Conservation (phyloP, 176 grass and related monocot species). For the Carex parvula region DNA sequence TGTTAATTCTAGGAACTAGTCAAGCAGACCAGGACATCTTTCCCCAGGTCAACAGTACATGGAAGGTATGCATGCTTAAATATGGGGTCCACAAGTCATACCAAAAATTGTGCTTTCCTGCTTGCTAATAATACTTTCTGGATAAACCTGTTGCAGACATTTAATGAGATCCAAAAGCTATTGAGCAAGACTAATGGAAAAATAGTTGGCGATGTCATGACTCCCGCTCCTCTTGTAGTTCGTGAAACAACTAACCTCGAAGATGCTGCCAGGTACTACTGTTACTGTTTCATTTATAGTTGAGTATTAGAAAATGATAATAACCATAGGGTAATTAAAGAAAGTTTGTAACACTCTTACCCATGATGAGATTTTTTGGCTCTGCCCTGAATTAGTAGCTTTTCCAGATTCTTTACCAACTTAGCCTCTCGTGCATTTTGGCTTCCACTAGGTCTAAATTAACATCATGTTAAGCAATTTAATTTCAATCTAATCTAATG, state of each 20-base stretch:
- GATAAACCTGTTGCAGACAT: constrained; percentile 48
- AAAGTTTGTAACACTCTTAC: not conserved
- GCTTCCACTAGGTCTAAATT: not conserved
- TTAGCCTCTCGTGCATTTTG: not conserved
- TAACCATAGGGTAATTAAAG: not conserved
- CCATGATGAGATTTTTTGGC: not conserved
- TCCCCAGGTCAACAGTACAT: constrained; percentile 81
- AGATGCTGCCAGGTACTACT: constrained; percentile 64
- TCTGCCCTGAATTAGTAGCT: constrained; percentile 18
- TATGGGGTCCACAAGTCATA: not conserved
- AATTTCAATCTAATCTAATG: constrained; percentile 2
- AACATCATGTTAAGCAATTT: not conserved
- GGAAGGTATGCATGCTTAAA: constrained; percentile 59
- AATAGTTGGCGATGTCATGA: constrained; percentile 86
- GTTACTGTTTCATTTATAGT: constrained; percentile 15
- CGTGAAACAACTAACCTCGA: constrained; percentile 90
- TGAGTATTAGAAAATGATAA: not conserved
- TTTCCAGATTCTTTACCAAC: constrained; percentile 1
- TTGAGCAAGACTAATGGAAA: constrained; percentile 84
- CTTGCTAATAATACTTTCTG: constrained; percentile 18
- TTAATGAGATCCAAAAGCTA: constrained; percentile 80
- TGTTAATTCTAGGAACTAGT: constrained; percentile 49
- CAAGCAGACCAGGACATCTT: constrained; percentile 64
- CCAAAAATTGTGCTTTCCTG: not conserved
- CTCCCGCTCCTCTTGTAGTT: constrained; percentile 61